phyloP scores from a whole-genome alignment of 2,329 filamentous ascomycete genomes.

The Bisporella sp. region DNA sequence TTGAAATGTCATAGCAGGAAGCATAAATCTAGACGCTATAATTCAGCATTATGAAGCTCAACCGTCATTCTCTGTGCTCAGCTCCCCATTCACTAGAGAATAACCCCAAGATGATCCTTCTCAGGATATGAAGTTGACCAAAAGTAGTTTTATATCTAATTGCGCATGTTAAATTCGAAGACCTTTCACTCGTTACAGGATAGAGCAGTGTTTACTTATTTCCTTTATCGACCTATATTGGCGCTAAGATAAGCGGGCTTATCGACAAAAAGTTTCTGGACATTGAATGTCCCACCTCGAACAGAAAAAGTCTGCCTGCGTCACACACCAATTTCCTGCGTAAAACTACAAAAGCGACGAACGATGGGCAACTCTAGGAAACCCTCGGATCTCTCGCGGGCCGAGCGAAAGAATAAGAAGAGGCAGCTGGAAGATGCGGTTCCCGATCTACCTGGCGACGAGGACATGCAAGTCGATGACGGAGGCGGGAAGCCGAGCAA shows the following conservation, averaged over 20 bases:
- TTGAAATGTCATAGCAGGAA: background rate
- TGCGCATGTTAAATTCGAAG: background rate
- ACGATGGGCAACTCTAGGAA: slow-evolving; percentile 19
- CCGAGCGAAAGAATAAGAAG: slow-evolving; percentile 28
- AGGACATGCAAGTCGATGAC: slow-evolving; percentile 17
- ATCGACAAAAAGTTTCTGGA: background rate
- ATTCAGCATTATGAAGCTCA: background rate
- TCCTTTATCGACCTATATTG: background rate
- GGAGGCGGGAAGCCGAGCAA: slow-evolving; percentile 9
- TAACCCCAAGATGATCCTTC: background rate
- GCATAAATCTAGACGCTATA: background rate
- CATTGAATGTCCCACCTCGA: background rate
- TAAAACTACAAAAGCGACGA: background rate
- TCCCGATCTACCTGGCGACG: slow-evolving; percentile 25
- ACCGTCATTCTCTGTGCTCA: background rate
- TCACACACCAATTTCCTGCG: background rate
- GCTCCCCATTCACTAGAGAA: background rate
- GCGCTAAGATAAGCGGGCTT: background rate
- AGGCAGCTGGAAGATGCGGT: slow-evolving; percentile 27
- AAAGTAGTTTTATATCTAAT: background rate
- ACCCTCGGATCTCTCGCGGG: slow-evolving; percentile 20
- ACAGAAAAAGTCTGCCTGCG: background rate
- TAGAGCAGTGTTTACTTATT: background rate
- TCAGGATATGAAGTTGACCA: background rate
- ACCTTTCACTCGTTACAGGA: background rate